Base-by-base conservation (phyloP, 75 land plant genomes). In the Selaginella moellendorffii region DNA sequence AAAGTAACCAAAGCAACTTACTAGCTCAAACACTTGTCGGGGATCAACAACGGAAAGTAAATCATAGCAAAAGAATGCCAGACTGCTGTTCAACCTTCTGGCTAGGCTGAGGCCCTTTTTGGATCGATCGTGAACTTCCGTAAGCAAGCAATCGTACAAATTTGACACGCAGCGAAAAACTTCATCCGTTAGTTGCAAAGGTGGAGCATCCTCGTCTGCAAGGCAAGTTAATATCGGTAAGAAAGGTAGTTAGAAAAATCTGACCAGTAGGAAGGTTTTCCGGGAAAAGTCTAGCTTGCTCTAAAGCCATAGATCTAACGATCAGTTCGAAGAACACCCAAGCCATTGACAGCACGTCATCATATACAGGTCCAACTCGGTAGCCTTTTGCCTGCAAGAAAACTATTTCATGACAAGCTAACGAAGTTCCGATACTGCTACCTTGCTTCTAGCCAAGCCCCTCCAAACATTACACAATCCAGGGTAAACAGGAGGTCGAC, bases 401-500 rank as follows among this genome's bases (percentile, higher is more conserved):
- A n/a, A n/a, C n/a, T n/a, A n/a, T n/a, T n/a, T n/a, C n/a, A n/a
- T n/a, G n/a, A n/a, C n/a, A n/a, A n/a, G n/a, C n/a, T n/a, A n/a
- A n/a, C n/a, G n/a, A n/a, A n/a, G n/a, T n/a, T n/a, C n/a, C n/a
- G n/a, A n/a, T n/a, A n/a, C n/a, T n/a, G n/a, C n/a, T 61, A 89
- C 99, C 90, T 95, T 95, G 72, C 99, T 95, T 31, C 99, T 82
- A 67, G 99, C 99, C 72, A 95, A 70, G 77, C 99, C 88, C n/a
- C 99, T 85, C 99, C 99, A 95, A 18, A 95, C 99, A 54, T 86
- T 89, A 12, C 90, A 95, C 62, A 95, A 74, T 27, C 99, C 99
- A 60, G 96, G 90, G 72, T 95, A 95, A 12, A 95, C 99, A 29
- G 99, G 99, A 63, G 90, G 80, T 65, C 82, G 87, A 26, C 79